Base-by-base conservation (phyloP, 2,329 filamentous ascomycete species). In the Amylocarpus encephaloides region DNA sequence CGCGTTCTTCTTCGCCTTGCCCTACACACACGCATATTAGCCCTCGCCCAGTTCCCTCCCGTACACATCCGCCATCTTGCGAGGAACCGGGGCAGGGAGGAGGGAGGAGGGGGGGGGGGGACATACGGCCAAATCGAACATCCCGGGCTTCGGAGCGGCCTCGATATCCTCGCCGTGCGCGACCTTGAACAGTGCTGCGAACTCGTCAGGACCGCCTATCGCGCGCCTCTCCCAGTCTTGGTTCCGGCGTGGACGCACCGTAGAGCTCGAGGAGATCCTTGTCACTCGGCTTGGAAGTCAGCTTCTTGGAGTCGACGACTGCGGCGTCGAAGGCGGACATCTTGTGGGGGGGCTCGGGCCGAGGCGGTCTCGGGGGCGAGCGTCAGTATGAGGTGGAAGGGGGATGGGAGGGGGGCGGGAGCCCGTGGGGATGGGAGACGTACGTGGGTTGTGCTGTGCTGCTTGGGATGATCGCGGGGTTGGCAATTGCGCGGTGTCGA, bases 1-100 rank as follows among this genome's bases (percentile, higher is more conserved):
- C 48, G 85, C 81, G 62, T 75, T 78, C 73, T 83, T 80, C 78
- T 94, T 95, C 63, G 81, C 81, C 74, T 93, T 94, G 71, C 75
- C 82, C 86, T 65, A 42, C 46, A 36, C 12, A 2, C 9, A 10
- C 11, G 9, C 5, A 36, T 36, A 26, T 26, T 26, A 26, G 22
- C 34, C 12, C 12, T 10, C 9, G 9, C 15, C 12, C 11, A n/a
- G n/a, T 16, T 5, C 11, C 34, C 4, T 5, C 34, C 5, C 5
- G 34, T 16, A 16, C 11, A 16, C 11, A 13, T 13, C 15, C 9
- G 11, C 12, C 5, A 36, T 36, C 34, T 36, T 13, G 34, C 12
- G 5, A 36, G 12, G 5, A 34, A 13, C 13, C 9, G 5, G 5
- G 10, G 12, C 34, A 13, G 34, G 3, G 2, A 11, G 16, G 2